phyloP scores from a whole-genome alignment of 805 yeast genomes.

The Wickerhamiella qilinensis region DNA sequence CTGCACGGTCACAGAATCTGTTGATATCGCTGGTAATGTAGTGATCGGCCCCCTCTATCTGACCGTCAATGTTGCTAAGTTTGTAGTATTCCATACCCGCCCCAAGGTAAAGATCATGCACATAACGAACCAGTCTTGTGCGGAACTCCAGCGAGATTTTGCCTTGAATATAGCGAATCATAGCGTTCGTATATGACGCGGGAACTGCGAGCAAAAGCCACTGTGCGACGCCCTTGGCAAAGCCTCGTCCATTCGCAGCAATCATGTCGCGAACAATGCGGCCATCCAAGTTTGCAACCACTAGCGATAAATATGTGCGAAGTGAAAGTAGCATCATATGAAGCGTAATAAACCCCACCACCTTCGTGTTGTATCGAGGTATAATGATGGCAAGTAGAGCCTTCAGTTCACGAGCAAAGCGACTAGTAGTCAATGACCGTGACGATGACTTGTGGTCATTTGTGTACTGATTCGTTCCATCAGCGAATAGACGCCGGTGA shows the following conservation, averaged over 20 bases:
- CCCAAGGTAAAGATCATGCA: constrained; percentile 81
- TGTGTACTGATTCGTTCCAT: background rate
- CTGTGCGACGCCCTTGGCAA: constrained; percentile 58
- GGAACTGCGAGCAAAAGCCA: constrained; percentile 90
- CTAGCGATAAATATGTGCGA: constrained; percentile 73
- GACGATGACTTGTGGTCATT: background rate
- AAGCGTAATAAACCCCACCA: constrained; percentile 44
- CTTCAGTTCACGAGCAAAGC: constrained; percentile 49
- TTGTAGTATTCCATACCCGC: constrained; percentile 71
- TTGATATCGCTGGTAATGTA: constrained; percentile 75
- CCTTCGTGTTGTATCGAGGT: constrained; percentile 56
- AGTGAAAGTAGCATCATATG: constrained; percentile 62
- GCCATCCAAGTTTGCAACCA: constrained; percentile 83
- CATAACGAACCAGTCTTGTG: constrained; percentile 65
- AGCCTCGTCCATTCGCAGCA: constrained; percentile 60
- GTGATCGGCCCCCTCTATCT: constrained; percentile 60
- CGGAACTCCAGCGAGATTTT: constrained; percentile 70
- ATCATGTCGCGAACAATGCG: constrained; percentile 80
- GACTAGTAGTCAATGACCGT: background rate
- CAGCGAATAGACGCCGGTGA: constrained; percentile 9
- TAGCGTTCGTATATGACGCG: constrained; percentile 81
- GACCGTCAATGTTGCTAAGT: constrained; percentile 38
- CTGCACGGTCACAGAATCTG: constrained; percentile 63
- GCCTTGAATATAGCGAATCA: constrained; percentile 65
- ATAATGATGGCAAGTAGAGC: constrained; percentile 70